Base-by-base conservation (phyloP, 345 rosid species). In the Lepidium africanum region DNA sequence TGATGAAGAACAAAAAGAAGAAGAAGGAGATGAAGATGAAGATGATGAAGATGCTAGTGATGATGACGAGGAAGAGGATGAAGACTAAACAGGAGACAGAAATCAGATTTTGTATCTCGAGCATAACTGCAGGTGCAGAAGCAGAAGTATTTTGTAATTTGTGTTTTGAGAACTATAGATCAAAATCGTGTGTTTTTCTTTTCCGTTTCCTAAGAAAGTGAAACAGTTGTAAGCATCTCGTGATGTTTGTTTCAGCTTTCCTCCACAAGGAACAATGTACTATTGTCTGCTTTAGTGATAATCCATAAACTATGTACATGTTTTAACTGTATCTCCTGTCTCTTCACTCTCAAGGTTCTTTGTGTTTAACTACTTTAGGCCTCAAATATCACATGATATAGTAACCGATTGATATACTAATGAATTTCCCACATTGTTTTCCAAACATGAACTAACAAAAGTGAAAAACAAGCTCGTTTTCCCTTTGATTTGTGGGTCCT, bases 131-230 rank as follows among this genome's bases (percentile, higher is more conserved):
- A 4, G 43, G 37, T 47, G 36, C 39, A 30, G 38, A 58, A 40
- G 60, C 66, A 64, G 59, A 41, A 57, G 71, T 58, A 72, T 52
- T 53, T 7, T 59, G 71, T 74, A 67, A 12, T 66, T 35, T 60
- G 63, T 66, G 72, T 52, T 49, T 37, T 37, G 33, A 58, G 16
- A 42, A 50, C 63, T 15, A 41, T 40, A 73, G 54, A 58, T 50
- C 77, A 6, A 51, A 66, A 17, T 16, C 14, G 47, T 65, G 40
- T 49, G 38, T 52, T 5, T 14, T 63, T 41, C 0, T 27, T 46
- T 25, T 56, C 7, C 13, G 16, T 63, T 62, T 32, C 66, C 39
- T 65, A 66, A 57, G 67, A 58, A 65, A 58, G 61, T 54, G 40
- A 50, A 59, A 59, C 72, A 59, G 48, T 50, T 50, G 37, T 71